Evolutionary conservation across 345 rosid species (phyloP).

Genomic region (Citrus sinensis): DVS_A1.0 CM039161.1:7302001-7302500

Average conservation of each 20-base stretch:
- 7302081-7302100: constrained; percentile 20
- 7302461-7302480: constrained; percentile 9
- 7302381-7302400: constrained; percentile 87
- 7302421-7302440: constrained; percentile 68
- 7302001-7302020: constrained; percentile 7
- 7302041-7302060: constrained; percentile 19
- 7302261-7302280: background rate
- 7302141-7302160: constrained; percentile 67
- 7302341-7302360: constrained; percentile 72
- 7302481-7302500: constrained; percentile 2
- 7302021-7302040: constrained; percentile 16
- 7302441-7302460: constrained; percentile 66
- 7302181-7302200: constrained; percentile 75
- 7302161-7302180: constrained; percentile 86
- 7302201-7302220: constrained; percentile 91
- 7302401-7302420: constrained; percentile 76
- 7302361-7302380: constrained; percentile 74
- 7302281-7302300: background rate
- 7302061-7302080: constrained; percentile 21
- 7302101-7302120: constrained; percentile 22
- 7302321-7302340: constrained; percentile 95
- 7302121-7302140: constrained; percentile 30
- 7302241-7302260: background rate
- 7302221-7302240: constrained; percentile 16
- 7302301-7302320: constrained; percentile 19